These are phyloP conservation scores for Chaetoceros tenuissimus DNA, from an alignment of 108 stramenopile genomes.

Conservation along the genomic window DNA sequence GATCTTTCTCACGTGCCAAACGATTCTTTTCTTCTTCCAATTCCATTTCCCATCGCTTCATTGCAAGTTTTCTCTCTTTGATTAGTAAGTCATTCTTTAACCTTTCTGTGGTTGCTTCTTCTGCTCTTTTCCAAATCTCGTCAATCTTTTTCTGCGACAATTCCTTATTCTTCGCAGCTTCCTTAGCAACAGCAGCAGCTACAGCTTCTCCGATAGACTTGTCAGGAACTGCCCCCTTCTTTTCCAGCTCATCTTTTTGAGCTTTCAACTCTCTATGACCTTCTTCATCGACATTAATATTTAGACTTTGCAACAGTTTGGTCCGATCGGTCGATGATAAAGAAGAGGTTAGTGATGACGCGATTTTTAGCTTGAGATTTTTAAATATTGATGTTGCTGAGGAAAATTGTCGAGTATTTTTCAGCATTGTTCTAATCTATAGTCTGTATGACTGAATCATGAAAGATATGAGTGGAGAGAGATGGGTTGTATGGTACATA, in stretches of 20 bases:
- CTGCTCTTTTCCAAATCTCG: slow-evolving; percentile 14
- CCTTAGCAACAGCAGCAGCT: slow-evolving; percentile 27
- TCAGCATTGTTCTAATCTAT: too few species aligned
- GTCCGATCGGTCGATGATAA: background rate
- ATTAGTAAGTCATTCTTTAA: slow-evolving; percentile 28
- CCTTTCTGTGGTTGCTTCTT: slow-evolving; percentile 35
- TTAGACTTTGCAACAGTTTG: background rate
- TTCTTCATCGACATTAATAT: background rate
- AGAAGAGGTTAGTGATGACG: background rate
- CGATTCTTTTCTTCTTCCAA: slow-evolving; percentile 15
- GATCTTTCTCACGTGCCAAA: slow-evolving; percentile 7
- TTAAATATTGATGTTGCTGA: background rate
- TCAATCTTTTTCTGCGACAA: slow-evolving; percentile 21
- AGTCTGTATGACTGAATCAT: too few species aligned
- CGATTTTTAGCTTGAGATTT: background rate
- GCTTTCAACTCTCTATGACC: background rate
- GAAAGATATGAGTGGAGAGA: too few species aligned
- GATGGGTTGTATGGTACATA: too few species aligned
- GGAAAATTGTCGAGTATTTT: too few species aligned
- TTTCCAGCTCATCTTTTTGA: background rate
- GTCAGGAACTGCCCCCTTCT: background rate
- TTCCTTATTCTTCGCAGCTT: slow-evolving; percentile 18
- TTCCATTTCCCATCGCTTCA: slow-evolving; percentile 29
- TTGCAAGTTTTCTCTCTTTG: slow-evolving; percentile 30
- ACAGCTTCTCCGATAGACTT: slow-evolving; percentile 36